Evolutionary conservation across 2,329 filamentous ascomycete genomes (phyloP).

Genomic region (Didymella pomorum): DNA sequence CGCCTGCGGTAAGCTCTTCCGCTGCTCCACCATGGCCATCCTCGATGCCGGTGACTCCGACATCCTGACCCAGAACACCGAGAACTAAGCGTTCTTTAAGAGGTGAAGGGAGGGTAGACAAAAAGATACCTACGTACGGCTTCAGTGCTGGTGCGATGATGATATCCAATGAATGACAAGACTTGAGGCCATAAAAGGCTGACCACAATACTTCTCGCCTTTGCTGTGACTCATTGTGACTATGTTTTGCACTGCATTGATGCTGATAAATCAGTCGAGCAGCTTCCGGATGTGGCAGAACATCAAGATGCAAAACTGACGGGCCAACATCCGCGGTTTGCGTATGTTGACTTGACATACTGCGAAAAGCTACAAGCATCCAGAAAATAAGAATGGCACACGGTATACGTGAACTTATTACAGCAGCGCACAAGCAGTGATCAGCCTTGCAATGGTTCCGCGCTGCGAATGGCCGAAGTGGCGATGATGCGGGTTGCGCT

Average conservation of each 20-base stretch:
- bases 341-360: too few species aligned
- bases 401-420: background rate
- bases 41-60: conserved; percentile 94
- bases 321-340: too few species aligned
- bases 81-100: conserved; percentile 44
- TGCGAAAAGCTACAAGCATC: too few species aligned
- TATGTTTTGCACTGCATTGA: conserved; percentile 10
- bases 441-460: background rate
- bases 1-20: conserved; percentile 98
- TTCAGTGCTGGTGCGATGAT: conserved; percentile 29
- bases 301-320: background rate
- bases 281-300: conserved; percentile 2
- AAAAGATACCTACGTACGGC: conserved; percentile 37
- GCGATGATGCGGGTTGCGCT: conserved; percentile 2
- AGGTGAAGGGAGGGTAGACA: conserved; percentile 24
- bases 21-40: conserved; percentile 96
- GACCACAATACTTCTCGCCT: conserved; percentile 5
- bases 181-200: conserved; percentile 31
- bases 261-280: conserved; percentile 16
- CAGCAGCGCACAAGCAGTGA: background rate
- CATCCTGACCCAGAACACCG: conserved; percentile 80
- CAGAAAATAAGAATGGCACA: background rate
- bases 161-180: conserved; percentile 42
- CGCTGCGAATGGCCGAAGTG: background rate
- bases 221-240: conserved; percentile 14